A percentile compares a stretch with the other conserved stretches of the same genome.
Evolutionary conservation across 805 yeast species (phyloP).

Genomic region (Lipomyces oligophaga): DNA sequence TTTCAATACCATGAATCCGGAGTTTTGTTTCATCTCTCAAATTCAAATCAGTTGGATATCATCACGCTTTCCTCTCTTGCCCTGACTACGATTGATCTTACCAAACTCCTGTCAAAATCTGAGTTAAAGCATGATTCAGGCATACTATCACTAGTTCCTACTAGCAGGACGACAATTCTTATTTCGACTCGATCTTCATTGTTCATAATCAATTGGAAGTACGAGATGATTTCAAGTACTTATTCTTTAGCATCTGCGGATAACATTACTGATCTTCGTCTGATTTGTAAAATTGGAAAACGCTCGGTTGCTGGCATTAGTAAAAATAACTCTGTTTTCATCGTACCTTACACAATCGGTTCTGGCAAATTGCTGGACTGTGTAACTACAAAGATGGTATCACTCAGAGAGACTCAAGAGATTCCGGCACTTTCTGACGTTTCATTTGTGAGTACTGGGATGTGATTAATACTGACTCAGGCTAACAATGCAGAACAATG

Average conservation of each 20-base stretch:
- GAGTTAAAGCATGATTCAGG: no score
- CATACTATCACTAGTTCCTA: constrained; percentile 16
- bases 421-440: constrained; percentile 15
- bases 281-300: constrained; percentile 14
- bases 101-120: constrained; percentile 1
- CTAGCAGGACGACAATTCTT: constrained; percentile 16
- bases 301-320: constrained; percentile 19
- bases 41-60: constrained; percentile 6
- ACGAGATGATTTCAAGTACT: constrained; percentile 17
- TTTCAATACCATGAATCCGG: constrained; percentile 24
- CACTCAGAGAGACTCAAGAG: constrained; percentile 16
- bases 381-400: no score
- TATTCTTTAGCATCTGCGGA: constrained; percentile 9
- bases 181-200: constrained; percentile 15
- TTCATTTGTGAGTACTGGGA: constrained; percentile 8
- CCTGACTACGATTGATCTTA: constrained; percentile 9
- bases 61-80: constrained; percentile 15
- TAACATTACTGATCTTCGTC: constrained; percentile 2
- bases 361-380: constrained; percentile 23
- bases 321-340: constrained; percentile 7
- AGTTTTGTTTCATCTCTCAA: constrained; percentile 11
- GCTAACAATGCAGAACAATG: constrained; percentile 1
- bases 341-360: constrained; percentile 16
- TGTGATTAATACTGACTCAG: background rate
- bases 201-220: constrained; percentile 19